Evolutionary conservation across 2,329 filamentous ascomycete genomes (phyloP).

Genomic region (Fonsecaea erecta): DNA sequence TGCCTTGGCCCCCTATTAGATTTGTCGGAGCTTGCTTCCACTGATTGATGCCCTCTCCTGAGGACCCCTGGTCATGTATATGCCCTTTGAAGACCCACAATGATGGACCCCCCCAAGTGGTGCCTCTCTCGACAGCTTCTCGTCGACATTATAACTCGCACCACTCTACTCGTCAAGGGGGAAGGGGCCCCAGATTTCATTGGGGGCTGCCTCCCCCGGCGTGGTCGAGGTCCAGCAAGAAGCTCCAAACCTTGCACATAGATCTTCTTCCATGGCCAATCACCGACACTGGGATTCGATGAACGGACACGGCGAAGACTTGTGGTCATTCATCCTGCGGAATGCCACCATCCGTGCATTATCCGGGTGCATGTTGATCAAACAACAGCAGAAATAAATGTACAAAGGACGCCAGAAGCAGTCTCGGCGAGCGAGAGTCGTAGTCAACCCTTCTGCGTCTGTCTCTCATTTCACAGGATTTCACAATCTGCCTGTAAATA

Average conservation of each 20-base stretch:
- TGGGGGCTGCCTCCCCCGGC: not conserved
- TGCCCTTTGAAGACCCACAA: not conserved
- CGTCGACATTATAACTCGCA: not conserved
- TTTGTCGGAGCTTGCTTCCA: not conserved
- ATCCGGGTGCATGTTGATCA: not conserved
- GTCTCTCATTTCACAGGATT: not conserved
- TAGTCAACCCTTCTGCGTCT: not conserved
- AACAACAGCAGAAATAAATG: not conserved
- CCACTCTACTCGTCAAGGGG: not conserved
- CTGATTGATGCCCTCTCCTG: too few relatives aligned
- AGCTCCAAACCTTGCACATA: not conserved
- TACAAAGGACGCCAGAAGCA: not conserved
- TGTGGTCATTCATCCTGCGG: not conserved
- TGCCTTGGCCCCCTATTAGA: not conserved
- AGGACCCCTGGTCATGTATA: not conserved
- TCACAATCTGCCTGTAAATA: not conserved
- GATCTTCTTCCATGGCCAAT: not conserved
- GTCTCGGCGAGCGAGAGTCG: not conserved
- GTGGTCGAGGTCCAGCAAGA: not conserved
- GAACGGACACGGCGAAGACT: not conserved
- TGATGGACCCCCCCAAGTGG: not conserved
- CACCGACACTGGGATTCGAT: not conserved
- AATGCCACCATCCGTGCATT: not conserved
- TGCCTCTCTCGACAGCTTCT: not conserved
- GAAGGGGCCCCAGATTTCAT: not conserved